phyloP scores from a whole-genome alignment of 257 asterid species.

The Asclepias syriaca region DNA sequence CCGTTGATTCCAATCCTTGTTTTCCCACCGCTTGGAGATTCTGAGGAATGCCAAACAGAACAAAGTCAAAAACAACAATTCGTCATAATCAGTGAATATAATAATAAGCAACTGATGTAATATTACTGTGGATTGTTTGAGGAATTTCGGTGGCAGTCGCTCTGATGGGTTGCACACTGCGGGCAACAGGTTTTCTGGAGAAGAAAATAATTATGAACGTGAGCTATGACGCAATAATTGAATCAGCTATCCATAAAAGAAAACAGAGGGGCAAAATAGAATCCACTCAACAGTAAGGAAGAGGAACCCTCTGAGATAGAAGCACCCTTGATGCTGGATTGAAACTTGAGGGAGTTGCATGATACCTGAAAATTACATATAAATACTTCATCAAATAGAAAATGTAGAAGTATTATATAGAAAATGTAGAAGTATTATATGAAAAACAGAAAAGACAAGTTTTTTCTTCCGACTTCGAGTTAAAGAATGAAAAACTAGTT shows the following conservation, averaged over 20 bases:
- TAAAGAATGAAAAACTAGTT: not conserved
- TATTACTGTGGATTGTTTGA: conserved; percentile 63
- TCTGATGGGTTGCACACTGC: conserved; percentile 44
- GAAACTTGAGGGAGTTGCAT: conserved; percentile 46
- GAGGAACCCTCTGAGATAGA: conserved; percentile 35
- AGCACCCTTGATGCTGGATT: conserved; percentile 53
- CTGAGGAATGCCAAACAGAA: conserved; percentile 31
- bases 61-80: conserved; percentile 18
- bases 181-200: conserved; percentile 36
- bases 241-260: not conserved
- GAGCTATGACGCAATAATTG: not conserved
- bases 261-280: not conserved
- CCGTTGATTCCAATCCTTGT: conserved; percentile 90
- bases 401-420: not conserved
- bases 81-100: conserved; percentile 8
- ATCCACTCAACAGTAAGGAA: conserved; percentile 53
- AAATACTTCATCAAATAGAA: no score
- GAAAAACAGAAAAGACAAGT: not conserved
- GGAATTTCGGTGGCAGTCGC: conserved; percentile 84
- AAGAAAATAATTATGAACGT: not conserved
- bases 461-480: no score
- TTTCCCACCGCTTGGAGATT: conserved; percentile 53
- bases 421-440: not conserved
- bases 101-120: conserved; percentile 1
- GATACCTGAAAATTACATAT: conserved; percentile 34